These are phyloP conservation scores for Salix viminalis DNA, from an alignment of 345 rosid genomes.

Conservation along the genomic window DNA sequence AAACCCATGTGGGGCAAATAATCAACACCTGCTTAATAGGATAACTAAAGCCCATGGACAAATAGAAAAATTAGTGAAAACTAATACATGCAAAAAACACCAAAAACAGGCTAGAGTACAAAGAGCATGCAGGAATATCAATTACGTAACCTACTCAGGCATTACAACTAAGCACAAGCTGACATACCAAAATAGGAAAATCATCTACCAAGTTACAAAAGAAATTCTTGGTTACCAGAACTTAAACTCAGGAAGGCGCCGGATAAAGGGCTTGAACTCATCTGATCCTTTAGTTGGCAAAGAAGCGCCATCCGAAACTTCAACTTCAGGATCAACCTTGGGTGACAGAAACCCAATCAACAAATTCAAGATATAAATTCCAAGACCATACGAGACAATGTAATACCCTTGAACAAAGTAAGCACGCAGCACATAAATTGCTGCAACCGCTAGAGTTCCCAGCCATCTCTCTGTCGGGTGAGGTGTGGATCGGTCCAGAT, in stretches of 20 bases:
- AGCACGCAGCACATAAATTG: constrained; percentile 52
- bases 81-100: background rate
- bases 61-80: background rate
- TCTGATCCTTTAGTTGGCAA: constrained; percentile 46
- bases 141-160: background rate
- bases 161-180: background rate
- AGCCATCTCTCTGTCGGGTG: constrained; percentile 56
- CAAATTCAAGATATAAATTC: constrained; percentile 71
- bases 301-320: constrained; percentile 48
- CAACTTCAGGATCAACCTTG: constrained; percentile 71
- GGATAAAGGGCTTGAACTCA: constrained; percentile 71
- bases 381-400: constrained; percentile 57
- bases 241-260: constrained; percentile 81
- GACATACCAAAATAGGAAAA: background rate
- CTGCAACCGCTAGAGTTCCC: constrained; percentile 46
- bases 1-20: background rate
- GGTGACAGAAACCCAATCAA: constrained; percentile 79
- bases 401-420: constrained; percentile 60
- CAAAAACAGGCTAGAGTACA: background rate
- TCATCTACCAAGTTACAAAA: background rate
- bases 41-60: background rate
- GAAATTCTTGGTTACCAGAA: constrained; percentile 48
- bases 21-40: background rate
- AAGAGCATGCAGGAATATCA: background rate
- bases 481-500: constrained; percentile 73